Conservation (phyloP, 169 alveolate species). For the Babesia ovata region DNA sequence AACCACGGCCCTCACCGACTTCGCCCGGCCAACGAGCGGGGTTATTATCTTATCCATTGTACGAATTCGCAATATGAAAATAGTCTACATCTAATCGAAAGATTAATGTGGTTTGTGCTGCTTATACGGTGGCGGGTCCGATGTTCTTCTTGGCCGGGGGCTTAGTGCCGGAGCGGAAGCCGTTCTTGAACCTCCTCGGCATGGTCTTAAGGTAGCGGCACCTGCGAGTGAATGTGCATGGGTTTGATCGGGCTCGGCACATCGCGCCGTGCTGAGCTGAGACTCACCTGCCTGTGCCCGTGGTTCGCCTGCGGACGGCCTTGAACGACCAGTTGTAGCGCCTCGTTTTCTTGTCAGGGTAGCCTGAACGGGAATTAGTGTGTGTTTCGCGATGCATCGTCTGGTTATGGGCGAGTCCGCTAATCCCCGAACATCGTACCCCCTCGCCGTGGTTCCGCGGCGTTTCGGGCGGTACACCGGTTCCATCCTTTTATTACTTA, state of each 20-base stretch:
- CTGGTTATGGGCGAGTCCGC: not conserved
- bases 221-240: slow-evolving; percentile 65
- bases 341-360: slow-evolving; percentile 92
- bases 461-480: not conserved
- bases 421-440: not conserved
- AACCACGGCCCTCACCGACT: slow-evolving; percentile 8
- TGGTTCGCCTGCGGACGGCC: slow-evolving; percentile 94
- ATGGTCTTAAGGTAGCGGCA: slow-evolving; percentile 93
- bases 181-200: slow-evolving; percentile 94
- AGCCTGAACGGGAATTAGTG: slow-evolving; percentile 53
- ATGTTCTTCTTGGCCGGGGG: slow-evolving; percentile 79
- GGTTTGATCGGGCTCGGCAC: not conserved
- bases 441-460: not conserved
- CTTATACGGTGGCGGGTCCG: slow-evolving; percentile 35
- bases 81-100: slow-evolving; percentile 4
- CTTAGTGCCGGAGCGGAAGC: slow-evolving; percentile 93
- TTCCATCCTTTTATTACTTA: not conserved
- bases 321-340: slow-evolving; percentile 94
- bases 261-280: slow-evolving; percentile 5
- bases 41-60: slow-evolving; percentile 2
- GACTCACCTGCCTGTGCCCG: slow-evolving; percentile 94
- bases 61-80: not conserved
- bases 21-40: not conserved
- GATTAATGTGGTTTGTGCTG: slow-evolving; percentile 18
- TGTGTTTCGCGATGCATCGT: not conserved